Evolutionary conservation across 192 early-diverging fungal genomes (phyloP).

Genomic region (Coemansia furcata): DNA sequence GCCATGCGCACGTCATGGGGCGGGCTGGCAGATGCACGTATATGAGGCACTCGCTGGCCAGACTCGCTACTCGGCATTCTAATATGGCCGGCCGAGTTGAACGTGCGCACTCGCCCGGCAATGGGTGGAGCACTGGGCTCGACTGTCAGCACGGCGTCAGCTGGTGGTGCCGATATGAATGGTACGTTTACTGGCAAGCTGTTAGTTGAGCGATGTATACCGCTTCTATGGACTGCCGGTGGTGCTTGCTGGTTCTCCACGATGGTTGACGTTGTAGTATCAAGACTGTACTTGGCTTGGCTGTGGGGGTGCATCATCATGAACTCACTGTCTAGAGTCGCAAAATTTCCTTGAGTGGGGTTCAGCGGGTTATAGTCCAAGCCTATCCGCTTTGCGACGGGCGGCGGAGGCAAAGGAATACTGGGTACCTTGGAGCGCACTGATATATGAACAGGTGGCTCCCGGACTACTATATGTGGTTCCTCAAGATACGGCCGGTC

Average conservation of each 20-base stretch:
- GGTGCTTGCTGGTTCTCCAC: conserved; percentile 6
- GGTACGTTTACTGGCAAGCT: conserved; percentile 27
- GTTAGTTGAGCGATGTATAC: conserved; percentile 24
- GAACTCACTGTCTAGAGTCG: not conserved
- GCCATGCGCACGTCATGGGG: conserved; percentile 27
- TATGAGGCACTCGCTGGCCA: not conserved
- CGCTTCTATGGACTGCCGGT: conserved; percentile 12
- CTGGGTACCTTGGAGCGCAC: conserved; percentile 11
- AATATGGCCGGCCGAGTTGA: conserved; percentile 21
- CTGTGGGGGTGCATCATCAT: conserved; percentile 7
- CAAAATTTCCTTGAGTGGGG: conserved; percentile 17
- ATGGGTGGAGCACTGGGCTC: conserved; percentile 39
- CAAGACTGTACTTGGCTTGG: conserved; percentile 16
- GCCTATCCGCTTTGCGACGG: not conserved
- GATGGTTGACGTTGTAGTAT: not conserved
- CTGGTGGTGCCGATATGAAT: conserved; percentile 25
- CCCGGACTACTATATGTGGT: not conserved
- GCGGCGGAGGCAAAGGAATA: conserved; percentile 25
- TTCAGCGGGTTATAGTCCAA: not conserved
- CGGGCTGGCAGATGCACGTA: conserved; percentile 12
- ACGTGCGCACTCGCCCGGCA: conserved; percentile 19
- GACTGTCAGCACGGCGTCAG: not conserved
- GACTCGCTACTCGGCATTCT: not conserved
- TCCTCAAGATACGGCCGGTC: not conserved
- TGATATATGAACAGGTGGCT: not conserved